phyloP scores from a whole-genome alignment of 257 asterid species.

The Vinca minor region DNA sequence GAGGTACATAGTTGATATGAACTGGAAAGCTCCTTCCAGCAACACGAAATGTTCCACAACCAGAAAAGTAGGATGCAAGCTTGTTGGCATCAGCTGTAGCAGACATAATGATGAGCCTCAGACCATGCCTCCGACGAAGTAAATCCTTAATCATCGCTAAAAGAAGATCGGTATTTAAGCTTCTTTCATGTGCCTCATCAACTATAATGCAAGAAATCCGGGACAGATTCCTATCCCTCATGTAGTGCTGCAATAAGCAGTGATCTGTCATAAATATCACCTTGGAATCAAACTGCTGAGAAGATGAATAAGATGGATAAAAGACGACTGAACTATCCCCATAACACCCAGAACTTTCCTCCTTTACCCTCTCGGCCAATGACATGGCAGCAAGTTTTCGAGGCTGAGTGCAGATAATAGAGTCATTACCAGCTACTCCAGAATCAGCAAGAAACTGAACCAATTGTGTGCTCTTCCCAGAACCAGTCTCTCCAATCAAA shows the following conservation, averaged over 20 bases:
- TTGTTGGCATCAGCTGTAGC: constrained; percentile 88
- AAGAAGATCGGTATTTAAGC: constrained; percentile 89
- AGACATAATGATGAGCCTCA: constrained; percentile 89
- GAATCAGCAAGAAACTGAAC: constrained; percentile 91
- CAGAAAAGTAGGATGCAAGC: constrained; percentile 62
- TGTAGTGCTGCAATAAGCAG: constrained; percentile 78
- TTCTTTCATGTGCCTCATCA: constrained; percentile 99
- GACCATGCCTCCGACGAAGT: constrained; percentile 50
- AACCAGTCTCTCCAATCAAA: constrained; percentile 90
- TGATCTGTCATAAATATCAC: constrained; percentile 75
- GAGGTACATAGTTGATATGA: constrained; percentile 54
- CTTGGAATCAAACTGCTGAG: constrained; percentile 42
- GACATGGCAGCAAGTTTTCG: constrained; percentile 88
- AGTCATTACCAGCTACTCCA: constrained; percentile 41
- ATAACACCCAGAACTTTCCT: constrained; percentile 63
- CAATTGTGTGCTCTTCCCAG: constrained; percentile 94
- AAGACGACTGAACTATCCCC: constrained; percentile 36
- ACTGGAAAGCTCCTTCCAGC: constrained; percentile 80
- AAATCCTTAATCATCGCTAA: constrained; percentile 65
- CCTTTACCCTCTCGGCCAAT: constrained; percentile 70
- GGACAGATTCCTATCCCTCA: constrained; percentile 59
- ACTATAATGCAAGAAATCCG: constrained; percentile 69
- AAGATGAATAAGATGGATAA: constrained; percentile 54
- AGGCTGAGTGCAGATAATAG: constrained; percentile 87
- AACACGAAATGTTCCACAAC: constrained; percentile 58